phyloP scores from a whole-genome alignment of 2,329 filamentous ascomycete species.

The Cytospora schulzeri region DNA sequence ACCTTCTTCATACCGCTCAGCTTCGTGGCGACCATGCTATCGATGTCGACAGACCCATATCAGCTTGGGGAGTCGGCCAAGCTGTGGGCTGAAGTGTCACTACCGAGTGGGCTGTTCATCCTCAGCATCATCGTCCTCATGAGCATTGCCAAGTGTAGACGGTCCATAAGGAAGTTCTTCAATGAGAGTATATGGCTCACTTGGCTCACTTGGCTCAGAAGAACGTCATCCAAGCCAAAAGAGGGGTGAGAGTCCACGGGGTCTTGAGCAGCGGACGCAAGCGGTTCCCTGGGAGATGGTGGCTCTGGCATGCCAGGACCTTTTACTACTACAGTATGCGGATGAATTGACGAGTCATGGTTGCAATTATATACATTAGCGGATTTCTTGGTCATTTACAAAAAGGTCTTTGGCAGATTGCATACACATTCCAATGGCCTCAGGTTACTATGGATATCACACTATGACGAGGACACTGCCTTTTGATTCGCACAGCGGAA shows the following conservation, averaged over 20 bases:
- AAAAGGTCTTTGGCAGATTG: neutral
- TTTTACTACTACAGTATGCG: neutral
- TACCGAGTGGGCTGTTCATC: slow-evolving; percentile 23
- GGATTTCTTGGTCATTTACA: neutral
- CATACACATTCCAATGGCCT: neutral
- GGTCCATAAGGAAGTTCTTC: slow-evolving; percentile 16
- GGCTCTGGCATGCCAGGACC: neutral
- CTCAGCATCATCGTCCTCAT: slow-evolving; percentile 18
- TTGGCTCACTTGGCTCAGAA: too few species aligned
- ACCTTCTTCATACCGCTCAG: slow-evolving; percentile 40
- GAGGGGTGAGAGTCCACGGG: neutral
- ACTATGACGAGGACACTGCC: neutral
- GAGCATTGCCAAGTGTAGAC: slow-evolving; percentile 24
- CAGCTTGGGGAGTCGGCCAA: slow-evolving; percentile 15
- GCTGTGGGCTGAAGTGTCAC: slow-evolving; percentile 22
- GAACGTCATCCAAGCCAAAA: slow-evolving; percentile 2
- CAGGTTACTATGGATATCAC: neutral
- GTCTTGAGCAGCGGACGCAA: neutral
- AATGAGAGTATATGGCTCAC: neutral
- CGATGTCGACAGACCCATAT: slow-evolving; percentile 33
- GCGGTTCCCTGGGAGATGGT: neutral
- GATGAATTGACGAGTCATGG: neutral
- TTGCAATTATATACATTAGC: slow-evolving; percentile 1
- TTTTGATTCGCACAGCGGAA: neutral
- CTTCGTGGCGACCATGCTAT: slow-evolving; percentile 35